Base-by-base conservation (phyloP, 208 protist species). In the Acanthamoeba lenticulata region DNA sequence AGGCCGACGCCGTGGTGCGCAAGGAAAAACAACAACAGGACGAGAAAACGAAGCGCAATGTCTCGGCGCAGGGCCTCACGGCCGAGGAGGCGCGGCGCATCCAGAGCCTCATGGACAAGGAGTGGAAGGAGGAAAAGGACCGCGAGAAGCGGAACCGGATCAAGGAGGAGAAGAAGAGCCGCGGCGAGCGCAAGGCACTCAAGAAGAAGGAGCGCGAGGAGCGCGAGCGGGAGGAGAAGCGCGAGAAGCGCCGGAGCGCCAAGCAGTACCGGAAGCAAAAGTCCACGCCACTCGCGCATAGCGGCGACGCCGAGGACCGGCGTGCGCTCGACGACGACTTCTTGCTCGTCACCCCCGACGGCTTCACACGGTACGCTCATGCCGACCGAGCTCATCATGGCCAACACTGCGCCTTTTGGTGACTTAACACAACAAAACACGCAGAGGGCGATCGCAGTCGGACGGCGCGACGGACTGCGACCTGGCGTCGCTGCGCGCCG, bases 51-150 rank as follows among this genome's bases (percentile, higher is more conserved):
- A 77, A 77, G 67, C 34, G 67, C 34, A 44, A 77, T 21, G 36
- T 44, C 9, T 38, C 36, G 67, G 7, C 42, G 5, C 67, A 45
- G 36, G 67, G 67, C 1, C 62, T 72, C 6, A 45, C 67, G 67
- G 9, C 19, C 1, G 67, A 77, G 29, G 67, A 77, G 67, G 67
- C 67, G 9, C 21, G 7, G 67, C 67, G 36, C 0, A 77, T 77
- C 24, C 67, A 77, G 17, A 5, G 36, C 67, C 38, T 77, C 34
- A 77, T 77, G 17, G 67, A 44, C 67, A 77, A 77, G 34, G 67
- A 77, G 19, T 77, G 67, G 67, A 77, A 44, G 67, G 67, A 77
- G 7, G 67, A 77, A 29, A 77, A 77, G 67, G n/a, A 72, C 62
- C 1, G 17, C 11, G 67, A 77, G 19, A 77, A 44, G 67, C 67